phyloP scores from a whole-genome alignment of 371 early-diverging fungal genomes.

The Apophysomyces ossiformis region DNA sequence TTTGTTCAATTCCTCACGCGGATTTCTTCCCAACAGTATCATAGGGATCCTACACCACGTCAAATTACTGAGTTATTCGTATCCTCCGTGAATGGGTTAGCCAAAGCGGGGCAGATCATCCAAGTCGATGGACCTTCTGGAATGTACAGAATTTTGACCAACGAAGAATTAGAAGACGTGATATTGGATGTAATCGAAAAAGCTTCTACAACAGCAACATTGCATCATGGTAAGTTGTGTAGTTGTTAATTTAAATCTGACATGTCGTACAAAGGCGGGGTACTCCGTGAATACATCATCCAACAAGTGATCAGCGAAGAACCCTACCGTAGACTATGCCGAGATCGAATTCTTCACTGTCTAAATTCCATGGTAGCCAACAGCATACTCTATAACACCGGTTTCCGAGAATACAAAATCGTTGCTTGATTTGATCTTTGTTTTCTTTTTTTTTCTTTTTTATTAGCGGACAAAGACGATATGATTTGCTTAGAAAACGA shows the following conservation, averaged over 20 bases:
- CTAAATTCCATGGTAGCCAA: background rate
- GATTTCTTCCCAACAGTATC: background rate
- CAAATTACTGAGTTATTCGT: background rate
- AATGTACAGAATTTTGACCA: background rate
- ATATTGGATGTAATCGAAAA: background rate
- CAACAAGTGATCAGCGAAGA: constrained; percentile 4
- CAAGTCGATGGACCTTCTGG: constrained; percentile 7
- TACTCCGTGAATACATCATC: constrained; percentile 3
- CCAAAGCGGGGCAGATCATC: background rate
- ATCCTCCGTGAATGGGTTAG: background rate
- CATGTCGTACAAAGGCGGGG: background rate
- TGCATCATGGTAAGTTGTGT: background rate
- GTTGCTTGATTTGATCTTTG: constrained; percentile 1
- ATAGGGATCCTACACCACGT: background rate
- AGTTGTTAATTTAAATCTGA: background rate
- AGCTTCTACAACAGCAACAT: background rate
- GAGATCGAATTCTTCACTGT: constrained; percentile 6
- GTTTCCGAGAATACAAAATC: constrained; percentile 5
- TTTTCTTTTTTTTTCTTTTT: background rate
- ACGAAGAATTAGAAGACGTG: background rate
- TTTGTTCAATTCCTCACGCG: background rate
- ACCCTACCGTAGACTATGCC: background rate
- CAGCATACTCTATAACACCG: constrained; percentile 10
- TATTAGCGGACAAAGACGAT: background rate
- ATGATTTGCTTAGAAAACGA: constrained; percentile 65